Conservation (phyloP, 805 yeast genomes). For the Teunomyces cretensis region DNA sequence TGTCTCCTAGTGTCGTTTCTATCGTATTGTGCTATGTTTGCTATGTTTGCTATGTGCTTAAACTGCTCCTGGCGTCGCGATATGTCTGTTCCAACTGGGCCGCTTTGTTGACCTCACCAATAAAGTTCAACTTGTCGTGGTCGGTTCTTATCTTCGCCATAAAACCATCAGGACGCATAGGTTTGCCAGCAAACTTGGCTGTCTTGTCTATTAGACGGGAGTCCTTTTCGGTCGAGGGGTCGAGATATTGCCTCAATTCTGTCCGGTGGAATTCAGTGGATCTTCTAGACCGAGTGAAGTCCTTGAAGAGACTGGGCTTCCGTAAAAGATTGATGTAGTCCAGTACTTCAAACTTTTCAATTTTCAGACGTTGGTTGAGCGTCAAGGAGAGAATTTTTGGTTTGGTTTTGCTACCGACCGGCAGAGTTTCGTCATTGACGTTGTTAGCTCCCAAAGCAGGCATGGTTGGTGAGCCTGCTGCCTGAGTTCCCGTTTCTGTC, state of each 20-base stretch:
- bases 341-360: background rate
- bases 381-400: background rate
- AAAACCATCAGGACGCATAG: conserved; percentile 28
- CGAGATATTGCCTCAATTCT: conserved; percentile 22
- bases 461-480: too few relatives aligned
- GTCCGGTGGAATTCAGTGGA: conserved; percentile 28
- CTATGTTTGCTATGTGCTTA: too few relatives aligned
- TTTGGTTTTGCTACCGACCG: background rate
- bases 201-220: background rate
- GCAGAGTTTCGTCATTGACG: background rate
- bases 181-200: conserved; percentile 13
- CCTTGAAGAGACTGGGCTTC: conserved; percentile 24
- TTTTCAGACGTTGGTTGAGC: background rate
- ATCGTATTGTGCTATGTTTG: background rate
- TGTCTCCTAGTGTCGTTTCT: too few relatives aligned
- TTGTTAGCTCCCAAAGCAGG: background rate
- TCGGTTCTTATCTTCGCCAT: conserved; percentile 20
- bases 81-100: background rate
- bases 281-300: conserved; percentile 20
- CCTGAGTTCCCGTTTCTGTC: too few relatives aligned
- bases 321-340: conserved; percentile 17
- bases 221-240: background rate
- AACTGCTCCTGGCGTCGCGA: background rate
- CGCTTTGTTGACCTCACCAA: background rate
- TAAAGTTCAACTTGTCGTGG: background rate